phyloP scores from a whole-genome alignment of 306 rosid genomes.

The Medicago lupulina region DNA sequence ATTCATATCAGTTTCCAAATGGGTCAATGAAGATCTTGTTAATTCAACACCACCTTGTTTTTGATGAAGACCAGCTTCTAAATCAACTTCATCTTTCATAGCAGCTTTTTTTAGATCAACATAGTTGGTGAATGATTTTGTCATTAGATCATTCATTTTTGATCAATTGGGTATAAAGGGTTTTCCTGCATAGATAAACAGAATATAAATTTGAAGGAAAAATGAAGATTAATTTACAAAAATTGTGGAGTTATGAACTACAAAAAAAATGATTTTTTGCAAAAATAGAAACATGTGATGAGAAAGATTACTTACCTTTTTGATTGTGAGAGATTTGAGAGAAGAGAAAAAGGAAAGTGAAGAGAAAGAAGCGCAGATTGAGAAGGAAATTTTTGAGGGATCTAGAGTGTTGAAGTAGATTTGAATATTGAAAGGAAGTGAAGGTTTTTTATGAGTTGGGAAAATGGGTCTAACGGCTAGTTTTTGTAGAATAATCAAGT shows the following conservation, averaged over 20 bases:
- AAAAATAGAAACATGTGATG: conserved; percentile 6
- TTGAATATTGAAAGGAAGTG: conserved; percentile 18
- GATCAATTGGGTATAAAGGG: not conserved
- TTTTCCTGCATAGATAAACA: not conserved
- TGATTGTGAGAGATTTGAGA: not conserved
- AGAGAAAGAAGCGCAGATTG: not conserved
- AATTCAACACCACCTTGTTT: conserved; percentile 47
- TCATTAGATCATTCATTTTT: conserved; percentile 86
- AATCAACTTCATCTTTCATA: conserved; percentile 69
- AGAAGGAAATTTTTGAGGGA: not conserved
- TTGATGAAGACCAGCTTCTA: conserved; percentile 63
- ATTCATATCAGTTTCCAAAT: conserved; percentile 63
- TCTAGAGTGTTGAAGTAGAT: conserved; percentile 1
- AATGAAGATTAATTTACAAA: not conserved
- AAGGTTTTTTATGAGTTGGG: conserved; percentile 26
- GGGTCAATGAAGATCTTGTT: conserved; percentile 45
- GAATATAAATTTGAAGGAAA: not conserved
- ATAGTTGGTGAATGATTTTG: conserved; percentile 83
- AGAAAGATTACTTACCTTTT: not conserved
- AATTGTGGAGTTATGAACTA: not conserved
- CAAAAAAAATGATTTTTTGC: not conserved
- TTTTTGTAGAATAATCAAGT: not conserved
- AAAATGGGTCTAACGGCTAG: conserved; percentile 6
- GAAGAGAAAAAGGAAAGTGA: conserved; percentile 13
- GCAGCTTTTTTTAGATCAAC: conserved; percentile 84